Conservation (phyloP, 192 early-diverging fungal species). For the Geranomyces michiganensis region DNA sequence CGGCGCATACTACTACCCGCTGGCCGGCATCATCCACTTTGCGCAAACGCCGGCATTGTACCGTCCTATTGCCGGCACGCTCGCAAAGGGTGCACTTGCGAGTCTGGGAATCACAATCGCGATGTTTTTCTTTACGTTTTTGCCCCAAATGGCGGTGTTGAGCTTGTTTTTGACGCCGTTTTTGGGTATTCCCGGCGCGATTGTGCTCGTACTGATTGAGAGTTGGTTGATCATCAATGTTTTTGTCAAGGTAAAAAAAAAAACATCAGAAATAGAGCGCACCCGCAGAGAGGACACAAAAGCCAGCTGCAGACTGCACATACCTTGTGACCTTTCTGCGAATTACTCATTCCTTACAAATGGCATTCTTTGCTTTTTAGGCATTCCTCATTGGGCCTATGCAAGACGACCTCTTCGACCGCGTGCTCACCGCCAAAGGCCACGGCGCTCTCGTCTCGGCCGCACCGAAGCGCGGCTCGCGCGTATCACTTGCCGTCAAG, state of each 20-base stretch:
- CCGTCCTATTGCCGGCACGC: slow-evolving; percentile 18
- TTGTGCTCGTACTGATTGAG: slow-evolving; percentile 33
- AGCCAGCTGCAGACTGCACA: no score
- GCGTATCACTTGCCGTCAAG: slow-evolving; percentile 13
- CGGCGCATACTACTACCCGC: slow-evolving; percentile 23
- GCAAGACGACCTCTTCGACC: slow-evolving; percentile 33
- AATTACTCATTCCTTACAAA: no score
- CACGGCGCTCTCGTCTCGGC: slow-evolving; percentile 8
- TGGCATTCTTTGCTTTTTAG: not conserved
- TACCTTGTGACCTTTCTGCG: no score
- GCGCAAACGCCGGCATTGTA: slow-evolving; percentile 9
- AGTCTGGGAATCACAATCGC: slow-evolving; percentile 24
- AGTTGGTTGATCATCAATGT: slow-evolving; percentile 27
- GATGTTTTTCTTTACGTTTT: slow-evolving; percentile 30
- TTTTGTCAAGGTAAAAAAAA: not conserved
- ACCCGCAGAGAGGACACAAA: no score
- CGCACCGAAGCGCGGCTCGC: not conserved
- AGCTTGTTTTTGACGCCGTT: slow-evolving; percentile 23
- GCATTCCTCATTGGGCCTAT: slow-evolving; percentile 23
- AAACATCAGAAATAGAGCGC: no score
- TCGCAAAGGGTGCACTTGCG: slow-evolving; percentile 16
- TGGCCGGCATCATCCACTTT: slow-evolving; percentile 26
- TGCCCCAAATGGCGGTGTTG: slow-evolving; percentile 33
- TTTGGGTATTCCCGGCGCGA: slow-evolving; percentile 24
- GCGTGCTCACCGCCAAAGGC: slow-evolving; percentile 17